Evolutionary conservation across 768 basidiomycete species (phyloP), one percentile per base, ranked within the genome.

Genomic region (Lentinula lateritia): DNA sequence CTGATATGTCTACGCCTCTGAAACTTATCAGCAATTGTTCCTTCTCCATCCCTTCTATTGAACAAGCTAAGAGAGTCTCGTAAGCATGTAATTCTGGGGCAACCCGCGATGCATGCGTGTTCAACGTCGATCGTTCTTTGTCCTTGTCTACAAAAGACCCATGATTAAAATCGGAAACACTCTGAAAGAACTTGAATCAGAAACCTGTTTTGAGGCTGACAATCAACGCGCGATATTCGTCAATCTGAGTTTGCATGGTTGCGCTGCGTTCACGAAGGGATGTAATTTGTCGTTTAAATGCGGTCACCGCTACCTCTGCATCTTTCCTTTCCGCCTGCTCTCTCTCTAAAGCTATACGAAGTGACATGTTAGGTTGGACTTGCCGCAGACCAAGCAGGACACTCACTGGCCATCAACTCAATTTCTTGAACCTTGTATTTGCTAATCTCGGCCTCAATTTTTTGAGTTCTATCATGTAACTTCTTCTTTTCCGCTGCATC

Each of bases 351-450:
- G 82, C 90, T 90, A 62, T 13, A 52, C 50, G 38, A 41, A 48
- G 18, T 20, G 34, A 53, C 4, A 20, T 13, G 45, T 53, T 42
- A n/a, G 53, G 41, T 55, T 39, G 52, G 28, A 10, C 10, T 52
- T 41, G 10, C 53, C 5, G 16, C 1, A 15, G 20, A 13, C 10
- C 20, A 23, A 41, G 9, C 16, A 16, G 4, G 7, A 39, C n/a
- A 8, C 71, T 43, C 28, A 93, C 93, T 83, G 60, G 84, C 82
- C 2, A 92, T 80, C 60, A 95, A 80, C 56, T 91, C 87, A 35
- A 92, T 87, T 73, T 95, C 93, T 67, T 79, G 82, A 56, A 90
- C 69, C 66, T 93, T 90, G 74, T 90, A 93, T 48, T 86, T 77
- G 58, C 84, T 86, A 1, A 83, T 93, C 72, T 93, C 88, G 0